Percentiles rank a stretch among this genome's conserved stretches.
phyloP scores from a whole-genome alignment of 805 yeast genomes.

The Isabelozyma pseudorhagii region DNA sequence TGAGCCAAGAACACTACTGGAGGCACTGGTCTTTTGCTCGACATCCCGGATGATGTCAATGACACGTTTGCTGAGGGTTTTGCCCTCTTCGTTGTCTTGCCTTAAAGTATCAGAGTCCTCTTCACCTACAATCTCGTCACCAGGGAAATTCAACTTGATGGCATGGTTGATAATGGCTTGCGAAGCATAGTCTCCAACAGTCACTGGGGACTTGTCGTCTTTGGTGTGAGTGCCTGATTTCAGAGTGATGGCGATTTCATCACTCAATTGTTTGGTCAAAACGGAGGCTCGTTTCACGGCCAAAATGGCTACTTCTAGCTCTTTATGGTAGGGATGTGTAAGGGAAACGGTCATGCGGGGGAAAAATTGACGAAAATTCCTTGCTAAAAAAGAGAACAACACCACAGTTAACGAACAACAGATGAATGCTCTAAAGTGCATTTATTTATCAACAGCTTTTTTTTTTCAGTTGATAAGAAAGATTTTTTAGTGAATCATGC shows the following conservation, averaged over 20 bases:
- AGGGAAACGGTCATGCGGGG: neutral
- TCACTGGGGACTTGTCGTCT: slow-evolving; percentile 90
- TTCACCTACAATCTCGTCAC: slow-evolving; percentile 89
- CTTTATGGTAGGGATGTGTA: slow-evolving; percentile 50
- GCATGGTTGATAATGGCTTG: slow-evolving; percentile 92
- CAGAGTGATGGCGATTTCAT: slow-evolving; percentile 46
- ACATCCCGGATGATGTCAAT: slow-evolving; percentile 55
- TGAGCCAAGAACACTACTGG: slow-evolving; percentile 33
- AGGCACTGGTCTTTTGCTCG: slow-evolving; percentile 41
- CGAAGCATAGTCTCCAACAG: slow-evolving; percentile 94
- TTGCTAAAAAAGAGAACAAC: neutral
- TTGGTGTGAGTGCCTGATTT: slow-evolving; percentile 66
- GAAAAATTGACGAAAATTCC: neutral
- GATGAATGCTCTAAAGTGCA: neutral
- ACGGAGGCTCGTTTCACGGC: slow-evolving; percentile 88
- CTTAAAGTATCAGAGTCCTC: slow-evolving; percentile 76
- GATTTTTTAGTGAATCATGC: neutral
- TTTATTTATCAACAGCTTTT: too few species aligned
- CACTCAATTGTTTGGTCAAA: slow-evolving; percentile 65
- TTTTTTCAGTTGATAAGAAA: neutral
- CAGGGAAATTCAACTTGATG: slow-evolving; percentile 72
- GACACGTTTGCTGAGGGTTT: slow-evolving; percentile 50
- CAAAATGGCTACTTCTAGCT: slow-evolving; percentile 74
- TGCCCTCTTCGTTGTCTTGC: slow-evolving; percentile 35
- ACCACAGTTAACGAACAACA: neutral